phyloP scores from a whole-genome alignment of 805 yeast genomes.

The Suhomyces emberorum region DNA sequence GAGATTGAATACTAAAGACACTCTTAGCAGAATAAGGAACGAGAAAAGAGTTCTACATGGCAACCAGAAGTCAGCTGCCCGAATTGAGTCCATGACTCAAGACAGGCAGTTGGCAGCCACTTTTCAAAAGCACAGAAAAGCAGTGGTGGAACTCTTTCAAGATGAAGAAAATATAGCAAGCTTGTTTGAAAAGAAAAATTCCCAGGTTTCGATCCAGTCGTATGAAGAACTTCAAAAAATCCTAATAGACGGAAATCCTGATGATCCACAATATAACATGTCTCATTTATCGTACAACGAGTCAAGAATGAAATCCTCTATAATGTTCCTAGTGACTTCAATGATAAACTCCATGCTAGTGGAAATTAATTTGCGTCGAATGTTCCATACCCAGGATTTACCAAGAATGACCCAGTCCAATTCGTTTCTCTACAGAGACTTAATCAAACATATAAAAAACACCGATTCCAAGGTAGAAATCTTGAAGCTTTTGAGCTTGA shows the following conservation, averaged over 20 bases:
- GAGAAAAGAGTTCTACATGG: conserved; percentile 6
- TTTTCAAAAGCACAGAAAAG: conserved; percentile 12
- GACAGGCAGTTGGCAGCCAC: conserved; percentile 10
- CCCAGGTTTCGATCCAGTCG: background rate
- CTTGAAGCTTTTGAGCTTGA: conserved; percentile 11
- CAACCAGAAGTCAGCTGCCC: conserved; percentile 5
- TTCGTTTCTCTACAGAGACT: conserved; percentile 14
- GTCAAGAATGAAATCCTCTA: conserved; percentile 20
- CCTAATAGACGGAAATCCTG: background rate
- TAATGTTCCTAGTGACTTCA: conserved; percentile 20
- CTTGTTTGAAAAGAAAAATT: conserved; percentile 5
- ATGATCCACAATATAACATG: background rate
- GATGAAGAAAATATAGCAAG: conserved; percentile 9
- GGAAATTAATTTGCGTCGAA: conserved; percentile 25
- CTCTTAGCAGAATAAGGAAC: conserved; percentile 1
- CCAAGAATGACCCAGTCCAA: background rate
- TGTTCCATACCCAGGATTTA: conserved; percentile 10
- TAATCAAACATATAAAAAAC: conserved; percentile 17
- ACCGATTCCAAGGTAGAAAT: conserved; percentile 16
- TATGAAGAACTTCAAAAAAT: background rate
- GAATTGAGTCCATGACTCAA: conserved; percentile 1
- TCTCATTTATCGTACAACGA: conserved; percentile 11
- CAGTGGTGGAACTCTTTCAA: conserved; percentile 10
- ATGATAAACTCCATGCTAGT: conserved; percentile 25
- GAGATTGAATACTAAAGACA: background rate